Conservation (phyloP, 2,329 filamentous ascomycete genomes). For the Albophoma yamanashiensis region DNA sequence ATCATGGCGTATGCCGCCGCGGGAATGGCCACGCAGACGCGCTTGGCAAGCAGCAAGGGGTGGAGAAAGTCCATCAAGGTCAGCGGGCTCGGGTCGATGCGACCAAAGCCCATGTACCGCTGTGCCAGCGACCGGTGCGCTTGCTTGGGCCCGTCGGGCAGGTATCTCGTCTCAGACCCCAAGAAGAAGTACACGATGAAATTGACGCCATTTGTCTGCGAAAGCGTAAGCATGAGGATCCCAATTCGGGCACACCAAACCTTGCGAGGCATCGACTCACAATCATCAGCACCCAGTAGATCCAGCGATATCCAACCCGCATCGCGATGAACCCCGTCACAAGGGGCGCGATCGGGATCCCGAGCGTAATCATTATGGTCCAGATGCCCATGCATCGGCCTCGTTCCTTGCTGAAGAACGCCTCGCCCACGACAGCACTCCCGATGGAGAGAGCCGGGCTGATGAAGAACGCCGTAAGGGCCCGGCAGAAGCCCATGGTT, state of each 20-base stretch:
- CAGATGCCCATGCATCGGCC: conserved; percentile 9
- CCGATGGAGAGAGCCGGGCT: conserved; percentile 29
- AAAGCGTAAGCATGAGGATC: not conserved
- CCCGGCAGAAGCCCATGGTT: conserved; percentile 36
- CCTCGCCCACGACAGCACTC: conserved; percentile 9
- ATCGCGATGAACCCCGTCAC: conserved; percentile 35
- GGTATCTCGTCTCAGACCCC: conserved; percentile 10
- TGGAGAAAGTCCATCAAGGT: conserved; percentile 5
- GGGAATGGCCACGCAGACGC: conserved; percentile 17
- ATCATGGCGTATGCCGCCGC: conserved; percentile 43
- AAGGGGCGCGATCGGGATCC: conserved; percentile 19
- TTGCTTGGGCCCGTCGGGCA: not conserved
- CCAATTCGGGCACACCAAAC: not conserved
- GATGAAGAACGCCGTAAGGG: conserved; percentile 42
- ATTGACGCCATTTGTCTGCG: conserved; percentile 9
- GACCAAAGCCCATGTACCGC: conserved; percentile 3
- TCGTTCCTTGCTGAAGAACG: conserved; percentile 8
- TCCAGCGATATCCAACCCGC: conserved; percentile 44
- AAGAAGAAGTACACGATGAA: conserved; percentile 8
- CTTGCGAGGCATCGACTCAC: conserved; percentile 13
- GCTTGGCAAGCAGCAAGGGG: conserved; percentile 3
- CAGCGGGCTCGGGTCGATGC: conserved; percentile 7
- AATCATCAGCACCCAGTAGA: conserved; percentile 47
- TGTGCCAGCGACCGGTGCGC: not conserved
- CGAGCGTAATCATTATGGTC: conserved; percentile 11